These are phyloP conservation scores for Phytophthora pseudosyringae DNA, from an alignment of 352 stramenopile species.

Conservation along the genomic window DNA sequence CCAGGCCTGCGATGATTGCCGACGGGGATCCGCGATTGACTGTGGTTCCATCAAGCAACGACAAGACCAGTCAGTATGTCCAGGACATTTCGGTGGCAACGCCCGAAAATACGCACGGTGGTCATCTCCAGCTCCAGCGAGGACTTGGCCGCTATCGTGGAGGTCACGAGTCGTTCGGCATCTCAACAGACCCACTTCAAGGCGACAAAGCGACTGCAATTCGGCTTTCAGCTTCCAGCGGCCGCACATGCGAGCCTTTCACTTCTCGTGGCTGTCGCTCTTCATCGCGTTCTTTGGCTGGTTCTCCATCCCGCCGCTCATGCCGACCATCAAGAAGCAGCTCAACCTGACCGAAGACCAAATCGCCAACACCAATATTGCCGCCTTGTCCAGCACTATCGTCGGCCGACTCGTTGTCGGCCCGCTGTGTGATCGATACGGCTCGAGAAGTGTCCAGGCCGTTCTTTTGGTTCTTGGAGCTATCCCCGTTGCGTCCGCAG, in stretches of 20 bases:
- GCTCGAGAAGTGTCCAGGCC: slow-evolving; percentile 79
- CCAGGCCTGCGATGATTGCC: no score
- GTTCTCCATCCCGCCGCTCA: slow-evolving; percentile 83
- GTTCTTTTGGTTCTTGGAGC: slow-evolving; percentile 73
- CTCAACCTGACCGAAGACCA: slow-evolving; percentile 87
- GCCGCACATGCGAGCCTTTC: slow-evolving; percentile 94
- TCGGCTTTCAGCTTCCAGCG: slow-evolving; percentile 72
- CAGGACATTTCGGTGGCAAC: no score
- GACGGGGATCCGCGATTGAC: no score
- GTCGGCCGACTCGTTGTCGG: slow-evolving; percentile 90
- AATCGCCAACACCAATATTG: slow-evolving; percentile 91
- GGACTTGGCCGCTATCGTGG: no score
- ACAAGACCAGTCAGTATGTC: no score
- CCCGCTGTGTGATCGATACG: slow-evolving; percentile 92
- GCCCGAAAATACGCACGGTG: no score
- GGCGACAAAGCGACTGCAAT: slow-evolving; percentile 59
- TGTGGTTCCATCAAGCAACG: no score
- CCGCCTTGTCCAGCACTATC: slow-evolving; percentile 88
- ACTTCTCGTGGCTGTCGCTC: slow-evolving; percentile 91
- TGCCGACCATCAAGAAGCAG: slow-evolving; percentile 71
- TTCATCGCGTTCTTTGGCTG: slow-evolving; percentile 95
- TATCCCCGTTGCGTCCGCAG: slow-evolving; percentile 81
- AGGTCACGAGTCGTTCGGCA: slow-evolving; percentile 33
- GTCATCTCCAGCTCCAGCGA: no score
- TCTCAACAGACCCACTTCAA: slow-evolving; percentile 37